Conservation (phyloP, 306 rosid species). For the Castanea mollissima region DNA sequence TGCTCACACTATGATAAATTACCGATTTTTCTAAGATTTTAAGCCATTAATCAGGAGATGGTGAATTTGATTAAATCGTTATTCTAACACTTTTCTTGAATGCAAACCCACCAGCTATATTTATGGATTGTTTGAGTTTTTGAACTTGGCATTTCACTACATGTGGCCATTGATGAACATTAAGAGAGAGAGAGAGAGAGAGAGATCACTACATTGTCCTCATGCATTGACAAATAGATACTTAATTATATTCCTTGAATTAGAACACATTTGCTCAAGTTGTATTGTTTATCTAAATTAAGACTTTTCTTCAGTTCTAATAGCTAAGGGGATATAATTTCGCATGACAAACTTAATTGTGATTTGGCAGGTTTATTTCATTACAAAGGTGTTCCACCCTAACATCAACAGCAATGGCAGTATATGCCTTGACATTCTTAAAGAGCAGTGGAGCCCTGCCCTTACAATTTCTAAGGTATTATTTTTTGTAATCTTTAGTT, state of each 20-base stretch:
- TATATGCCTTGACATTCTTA: slow-evolving; percentile 45
- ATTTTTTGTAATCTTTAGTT: background rate
- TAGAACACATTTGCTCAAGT: too few relatives aligned
- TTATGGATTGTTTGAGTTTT: too few relatives aligned
- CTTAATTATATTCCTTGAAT: background rate
- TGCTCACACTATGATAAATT: too few relatives aligned
- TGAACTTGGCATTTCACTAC: too few relatives aligned
- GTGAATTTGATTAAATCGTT: too few relatives aligned
- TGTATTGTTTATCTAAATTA: too few relatives aligned
- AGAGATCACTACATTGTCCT: background rate
- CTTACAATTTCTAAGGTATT: slow-evolving; percentile 30
- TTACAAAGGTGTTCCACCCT: slow-evolving; percentile 55
- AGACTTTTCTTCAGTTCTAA: too few relatives aligned
- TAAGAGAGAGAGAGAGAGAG: background rate
- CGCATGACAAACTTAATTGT: background rate
- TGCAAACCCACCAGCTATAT: too few relatives aligned
- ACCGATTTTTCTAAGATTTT: too few relatives aligned
- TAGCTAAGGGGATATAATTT: background rate
- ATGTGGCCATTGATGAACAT: too few relatives aligned
- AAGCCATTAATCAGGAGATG: too few relatives aligned
- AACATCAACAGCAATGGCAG: slow-evolving; percentile 63
- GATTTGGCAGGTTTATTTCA: slow-evolving; percentile 44
- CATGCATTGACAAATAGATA: background rate
- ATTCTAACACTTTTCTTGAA: too few relatives aligned
- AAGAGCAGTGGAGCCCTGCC: slow-evolving; percentile 42